Percentiles rank a stretch among this genome's conserved stretches.
These are phyloP conservation scores for Licmophora abbreviata DNA, from an alignment of 108 stramenopile species.

Conservation along the genomic window DNA sequence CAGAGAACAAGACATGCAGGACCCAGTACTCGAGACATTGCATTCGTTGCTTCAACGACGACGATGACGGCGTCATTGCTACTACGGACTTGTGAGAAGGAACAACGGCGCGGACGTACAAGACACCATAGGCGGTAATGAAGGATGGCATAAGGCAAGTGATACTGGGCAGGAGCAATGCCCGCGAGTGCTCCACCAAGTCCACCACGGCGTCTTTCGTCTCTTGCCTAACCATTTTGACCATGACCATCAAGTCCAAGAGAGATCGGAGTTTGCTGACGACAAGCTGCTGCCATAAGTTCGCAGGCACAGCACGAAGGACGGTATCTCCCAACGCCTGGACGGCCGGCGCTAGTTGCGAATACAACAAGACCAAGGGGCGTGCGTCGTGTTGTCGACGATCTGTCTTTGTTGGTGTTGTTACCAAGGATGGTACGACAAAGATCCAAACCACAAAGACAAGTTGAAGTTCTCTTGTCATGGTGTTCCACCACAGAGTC, in stretches of 20 bases:
- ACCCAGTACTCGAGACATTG: slow-evolving; percentile 76
- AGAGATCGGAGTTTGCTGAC: slow-evolving; percentile 17
- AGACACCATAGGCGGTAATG: slow-evolving; percentile 59
- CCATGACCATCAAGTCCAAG: slow-evolving; percentile 38
- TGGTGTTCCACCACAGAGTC: neutral
- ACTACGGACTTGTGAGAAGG: slow-evolving; percentile 48
- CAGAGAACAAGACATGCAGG: slow-evolving; percentile 35
- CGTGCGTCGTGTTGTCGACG: slow-evolving; percentile 9
- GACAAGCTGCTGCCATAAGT: slow-evolving; percentile 13
- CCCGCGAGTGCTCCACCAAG: slow-evolving; percentile 42
- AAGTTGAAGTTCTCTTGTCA: slow-evolving; percentile 34
- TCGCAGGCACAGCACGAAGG: slow-evolving; percentile 13
- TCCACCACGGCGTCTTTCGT: slow-evolving; percentile 44
- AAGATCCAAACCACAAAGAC: slow-evolving; percentile 73
- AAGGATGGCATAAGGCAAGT: slow-evolving; percentile 78
- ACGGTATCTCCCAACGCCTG: slow-evolving; percentile 9
- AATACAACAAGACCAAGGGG: slow-evolving; percentile 15
- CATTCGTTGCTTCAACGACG: slow-evolving; percentile 16
- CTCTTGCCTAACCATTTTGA: slow-evolving; percentile 36
- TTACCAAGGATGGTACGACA: slow-evolving; percentile 40
- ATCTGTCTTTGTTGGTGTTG: slow-evolving; percentile 11
- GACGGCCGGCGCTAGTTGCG: neutral
- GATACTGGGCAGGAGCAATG: slow-evolving; percentile 51
- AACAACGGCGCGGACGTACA: slow-evolving; percentile 64
- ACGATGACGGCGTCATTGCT: slow-evolving; percentile 9